These are phyloP conservation scores for Schizothecium vesticola DNA, from an alignment of 495 filamentous ascomycete species.

Conservation along the genomic window DNA sequence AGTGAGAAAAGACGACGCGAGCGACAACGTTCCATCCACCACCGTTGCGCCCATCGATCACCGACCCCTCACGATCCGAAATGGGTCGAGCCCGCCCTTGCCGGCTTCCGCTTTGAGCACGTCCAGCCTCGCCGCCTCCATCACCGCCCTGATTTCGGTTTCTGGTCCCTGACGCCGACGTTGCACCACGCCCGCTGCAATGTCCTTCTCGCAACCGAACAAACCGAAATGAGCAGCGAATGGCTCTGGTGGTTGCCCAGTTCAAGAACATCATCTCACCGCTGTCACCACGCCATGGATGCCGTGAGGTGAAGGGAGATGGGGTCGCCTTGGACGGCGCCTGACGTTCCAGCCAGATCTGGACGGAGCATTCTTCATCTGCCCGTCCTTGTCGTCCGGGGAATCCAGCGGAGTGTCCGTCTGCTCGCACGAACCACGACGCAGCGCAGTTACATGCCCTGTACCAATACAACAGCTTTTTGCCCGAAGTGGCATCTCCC, in stretches of 20 bases:
- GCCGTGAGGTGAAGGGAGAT: neutral
- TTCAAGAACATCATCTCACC: neutral
- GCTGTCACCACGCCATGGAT: neutral
- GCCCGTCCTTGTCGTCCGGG: neutral
- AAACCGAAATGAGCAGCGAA: neutral
- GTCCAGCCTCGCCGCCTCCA: neutral
- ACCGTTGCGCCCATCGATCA: neutral
- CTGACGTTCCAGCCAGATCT: neutral
- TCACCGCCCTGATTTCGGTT: slow-evolving; percentile 1
- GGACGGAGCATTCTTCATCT: neutral
- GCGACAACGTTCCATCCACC: slow-evolving; percentile 1
- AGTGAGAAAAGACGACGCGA: neutral
- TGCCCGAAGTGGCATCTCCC: neutral
- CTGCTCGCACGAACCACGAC: neutral
- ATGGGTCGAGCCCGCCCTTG: slow-evolving; percentile 1
- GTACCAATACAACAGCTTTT: neutral
- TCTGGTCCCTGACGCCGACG: neutral
- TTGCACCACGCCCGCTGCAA: neutral
- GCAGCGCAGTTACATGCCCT: neutral
- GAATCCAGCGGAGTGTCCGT: neutral
- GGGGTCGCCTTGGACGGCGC: neutral
- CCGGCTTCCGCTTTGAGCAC: slow-evolving; percentile 3
- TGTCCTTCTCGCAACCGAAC: neutral
- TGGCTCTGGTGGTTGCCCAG: neutral
- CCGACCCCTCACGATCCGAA: neutral